Evolutionary conservation across 2,329 filamentous ascomycete genomes (phyloP), one percentile per base, ranked within the genome.

Genomic region (Diaporthe sp.): DNA sequence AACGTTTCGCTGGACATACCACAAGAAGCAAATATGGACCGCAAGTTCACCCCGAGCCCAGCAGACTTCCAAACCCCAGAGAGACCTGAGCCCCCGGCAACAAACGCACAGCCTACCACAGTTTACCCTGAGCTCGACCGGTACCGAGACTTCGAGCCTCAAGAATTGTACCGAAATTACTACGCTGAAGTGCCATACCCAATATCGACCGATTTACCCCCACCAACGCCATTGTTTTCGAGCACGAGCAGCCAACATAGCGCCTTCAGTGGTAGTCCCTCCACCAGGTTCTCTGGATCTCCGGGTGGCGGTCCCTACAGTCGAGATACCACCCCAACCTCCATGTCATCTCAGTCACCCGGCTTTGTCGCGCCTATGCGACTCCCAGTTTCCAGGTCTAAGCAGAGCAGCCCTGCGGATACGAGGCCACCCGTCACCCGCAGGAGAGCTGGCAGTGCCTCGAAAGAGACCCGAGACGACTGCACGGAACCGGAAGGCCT

Each of bases 241-340:
- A 88, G 88, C 55, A 87, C 85, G 25, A 89, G 88, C 79, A 91
- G 88, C 76, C 86, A 89, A 75, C 73, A 86, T 55, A 90, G 89
- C 81, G 89, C 87, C 3, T 87, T 92, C 70, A 94, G 93, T 75
- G 90, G 87, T 32, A 95, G 93, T 74, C 93, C 93, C 50, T 95
- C 93, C 5, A 95, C 94, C 2, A 87, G 92, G 75, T 95, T 93
- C 79, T 94, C 93, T 2, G 93, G 91, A 72, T 95, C 94, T 0
- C 91, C 91, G 1, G 89, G 90, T 1, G 91, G 92, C 15, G 90
- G 92, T 2, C 85, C 91, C 7, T 95, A 94, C 82, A 95, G 93
- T 80, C 89, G 93, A 76, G 93, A 94, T 74, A 95, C 93, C 0
- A 95, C 94, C 4, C 94, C 94, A 9, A 95, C 93, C 6, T 95